Conservation (phyloP, 2,329 filamentous ascomycete genomes). For the Ceratocystis destructans region DNA sequence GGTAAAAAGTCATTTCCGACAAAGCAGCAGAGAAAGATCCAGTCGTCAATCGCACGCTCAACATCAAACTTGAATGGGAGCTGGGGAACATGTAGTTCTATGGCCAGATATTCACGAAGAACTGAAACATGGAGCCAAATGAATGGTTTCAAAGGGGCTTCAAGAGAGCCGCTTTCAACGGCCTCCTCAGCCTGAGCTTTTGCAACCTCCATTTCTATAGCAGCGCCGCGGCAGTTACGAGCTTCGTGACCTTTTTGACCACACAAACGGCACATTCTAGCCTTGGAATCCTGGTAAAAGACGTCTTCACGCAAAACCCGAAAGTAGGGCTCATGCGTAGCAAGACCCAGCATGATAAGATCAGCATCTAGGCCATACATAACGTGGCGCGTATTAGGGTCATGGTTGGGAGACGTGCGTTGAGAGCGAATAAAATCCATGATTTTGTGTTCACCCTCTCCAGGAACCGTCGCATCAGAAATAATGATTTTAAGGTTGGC, state of each 20-base stretch:
- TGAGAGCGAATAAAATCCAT: slow-evolving; percentile 97
- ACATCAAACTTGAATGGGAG: slow-evolving; percentile 84
- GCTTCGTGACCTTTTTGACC: slow-evolving; percentile 87
- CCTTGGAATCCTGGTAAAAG: slow-evolving; percentile 76
- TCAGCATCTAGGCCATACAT: slow-evolving; percentile 97
- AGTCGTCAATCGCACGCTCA: slow-evolving; percentile 88
- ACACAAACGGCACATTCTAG: slow-evolving; percentile 72
- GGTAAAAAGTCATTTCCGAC: slow-evolving; percentile 97
- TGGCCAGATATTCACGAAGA: slow-evolving; percentile 80
- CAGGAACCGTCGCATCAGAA: slow-evolving; percentile 92
- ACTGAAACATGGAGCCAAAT: slow-evolving; percentile 96
- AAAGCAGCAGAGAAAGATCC: slow-evolving; percentile 99
- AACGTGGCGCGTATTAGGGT: slow-evolving; percentile 94
- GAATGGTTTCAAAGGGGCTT: slow-evolving; percentile 60
- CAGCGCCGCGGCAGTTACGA: slow-evolving; percentile 71
- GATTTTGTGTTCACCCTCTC: slow-evolving; percentile 98
- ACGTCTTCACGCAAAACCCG: slow-evolving; percentile 93
- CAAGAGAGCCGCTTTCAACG: slow-evolving; percentile 30
- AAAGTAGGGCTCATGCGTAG: slow-evolving; percentile 95
- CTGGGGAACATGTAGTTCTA: slow-evolving; percentile 71
- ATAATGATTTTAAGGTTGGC: slow-evolving; percentile 94
- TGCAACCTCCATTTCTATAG: slow-evolving; percentile 50
- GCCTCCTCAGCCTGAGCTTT: slow-evolving; percentile 17
- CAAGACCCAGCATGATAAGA: slow-evolving; percentile 94
- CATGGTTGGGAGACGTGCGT: slow-evolving; percentile 74